These are phyloP conservation scores for Plasmodium gonderi DNA, from an alignment of 169 alveolate species.

Conservation along the genomic window DNA sequence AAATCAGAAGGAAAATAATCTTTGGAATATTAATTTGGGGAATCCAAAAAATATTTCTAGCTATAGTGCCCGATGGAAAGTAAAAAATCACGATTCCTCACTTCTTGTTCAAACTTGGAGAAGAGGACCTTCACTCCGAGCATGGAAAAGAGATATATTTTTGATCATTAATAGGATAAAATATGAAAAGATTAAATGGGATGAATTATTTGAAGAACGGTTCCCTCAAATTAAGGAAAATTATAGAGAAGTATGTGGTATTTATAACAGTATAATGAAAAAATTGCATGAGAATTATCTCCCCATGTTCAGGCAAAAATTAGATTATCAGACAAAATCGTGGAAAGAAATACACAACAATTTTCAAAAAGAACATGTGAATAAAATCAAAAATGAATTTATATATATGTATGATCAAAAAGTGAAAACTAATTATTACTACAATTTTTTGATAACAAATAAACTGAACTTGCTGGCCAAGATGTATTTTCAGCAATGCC, in stretches of 20 bases:
- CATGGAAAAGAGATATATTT: neutral
- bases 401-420: constrained; percentile 28
- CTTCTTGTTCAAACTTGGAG: neutral
- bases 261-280: neutral
- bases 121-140: neutral
- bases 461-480: constrained; percentile 3
- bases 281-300: constrained; percentile 11
- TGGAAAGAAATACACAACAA: neutral
- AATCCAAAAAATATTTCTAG: neutral
- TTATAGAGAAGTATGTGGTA: neutral
- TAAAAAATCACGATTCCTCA: neutral
- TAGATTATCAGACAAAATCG: neutral
- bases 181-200: neutral
- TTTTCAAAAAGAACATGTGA: neutral
- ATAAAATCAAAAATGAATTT: constrained; percentile 22
- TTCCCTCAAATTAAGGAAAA: neutral
- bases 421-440: constrained; percentile 31
- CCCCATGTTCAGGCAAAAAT: neutral
- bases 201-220: neutral
- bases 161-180: neutral
- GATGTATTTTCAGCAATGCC: neutral
- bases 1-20: neutral
- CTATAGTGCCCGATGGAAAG: neutral
- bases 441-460: constrained; percentile 12
- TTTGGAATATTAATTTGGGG: neutral